Evolutionary conservation across 2,329 filamentous ascomycete species (phyloP), one percentile per base, ranked within the genome.

Genomic region (Penicillium paneum): DNA sequence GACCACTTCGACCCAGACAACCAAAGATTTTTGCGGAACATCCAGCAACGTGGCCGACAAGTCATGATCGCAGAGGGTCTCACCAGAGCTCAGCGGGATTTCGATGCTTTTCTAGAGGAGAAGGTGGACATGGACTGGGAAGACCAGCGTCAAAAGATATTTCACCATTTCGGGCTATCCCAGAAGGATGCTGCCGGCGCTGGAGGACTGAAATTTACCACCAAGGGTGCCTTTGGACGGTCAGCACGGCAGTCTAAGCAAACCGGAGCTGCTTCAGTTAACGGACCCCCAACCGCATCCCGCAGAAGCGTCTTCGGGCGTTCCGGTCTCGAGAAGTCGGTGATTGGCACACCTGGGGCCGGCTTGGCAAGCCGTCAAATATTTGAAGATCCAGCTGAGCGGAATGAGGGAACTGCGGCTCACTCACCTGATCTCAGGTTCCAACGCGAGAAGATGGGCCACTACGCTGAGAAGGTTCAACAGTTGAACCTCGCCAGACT

Each of bases 71-170:
- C 89, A 32, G 91, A 97, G 70, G 90, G 91, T n/a, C 79, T 97
- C 57, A 88, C 93, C 67, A 86, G 92, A 67, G 94, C 92, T 4
- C 87, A 93, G 56, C 85, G 86, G 52, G 94, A 97, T 68, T 97
- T 99, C 70, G 92, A 99, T 71, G 83, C 84, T 57, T 97, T 96
- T 71, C 80, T 99, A 52, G 92, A 97, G 71, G 92, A 97, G 66
- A 95, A 96, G 68, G 86, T 97, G 46, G 90, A 91, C 29, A 87
- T 96, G 78, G 91, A 97, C 71, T 97, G 94, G 92, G 92, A 97
- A 64, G 87, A 89, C 15, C 93, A 97, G 76, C 87, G 93, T 59
- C 90, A 89, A 73, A 87, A 87, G 62, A 96, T 99, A 60, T 97
- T 97, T 74, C 87, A 96, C 67, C 94, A 99, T 74, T 97, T 99